These are phyloP conservation scores for Osmanthus fragrans DNA, from an alignment of 257 asterid genomes.

Conservation along the genomic window DNA sequence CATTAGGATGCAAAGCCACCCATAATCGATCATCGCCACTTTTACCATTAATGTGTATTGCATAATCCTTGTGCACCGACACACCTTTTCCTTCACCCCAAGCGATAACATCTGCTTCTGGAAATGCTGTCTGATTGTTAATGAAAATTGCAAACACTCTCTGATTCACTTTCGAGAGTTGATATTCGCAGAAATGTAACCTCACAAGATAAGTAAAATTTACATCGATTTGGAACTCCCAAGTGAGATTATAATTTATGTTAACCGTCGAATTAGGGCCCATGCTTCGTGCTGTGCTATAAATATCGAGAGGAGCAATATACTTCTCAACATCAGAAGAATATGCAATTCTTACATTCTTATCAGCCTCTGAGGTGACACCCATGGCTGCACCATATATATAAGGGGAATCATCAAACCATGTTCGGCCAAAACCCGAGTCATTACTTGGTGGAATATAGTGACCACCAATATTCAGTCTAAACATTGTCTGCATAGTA, in stretches of 20 bases:
- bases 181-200: constrained; percentile 73
- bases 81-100: constrained; percentile 52
- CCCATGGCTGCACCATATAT: constrained; percentile 64
- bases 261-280: constrained; percentile 55
- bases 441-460: constrained; percentile 46
- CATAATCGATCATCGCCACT: constrained; percentile 35
- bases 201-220: constrained; percentile 69
- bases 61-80: constrained; percentile 57
- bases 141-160: constrained; percentile 60
- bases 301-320: constrained; percentile 56
- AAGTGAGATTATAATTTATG: constrained; percentile 61
- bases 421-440: constrained; percentile 48
- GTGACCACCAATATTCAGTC: constrained; percentile 73
- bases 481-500: constrained; percentile 57
- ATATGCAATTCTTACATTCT: constrained; percentile 32
- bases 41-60: constrained; percentile 31
- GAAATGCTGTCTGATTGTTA: constrained; percentile 53
- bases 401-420: constrained; percentile 74
- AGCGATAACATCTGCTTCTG: constrained; percentile 53
- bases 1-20: constrained; percentile 62
- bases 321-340: constrained; percentile 31
- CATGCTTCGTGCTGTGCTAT: constrained; percentile 57
- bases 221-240: constrained; percentile 62
- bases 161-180: constrained; percentile 50
- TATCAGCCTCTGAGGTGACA: constrained; percentile 40